Evolutionary conservation across 2,329 filamentous ascomycete species (phyloP), one percentile per base, ranked within the genome.

Genomic region (Neocucurbitaria cava): DNA sequence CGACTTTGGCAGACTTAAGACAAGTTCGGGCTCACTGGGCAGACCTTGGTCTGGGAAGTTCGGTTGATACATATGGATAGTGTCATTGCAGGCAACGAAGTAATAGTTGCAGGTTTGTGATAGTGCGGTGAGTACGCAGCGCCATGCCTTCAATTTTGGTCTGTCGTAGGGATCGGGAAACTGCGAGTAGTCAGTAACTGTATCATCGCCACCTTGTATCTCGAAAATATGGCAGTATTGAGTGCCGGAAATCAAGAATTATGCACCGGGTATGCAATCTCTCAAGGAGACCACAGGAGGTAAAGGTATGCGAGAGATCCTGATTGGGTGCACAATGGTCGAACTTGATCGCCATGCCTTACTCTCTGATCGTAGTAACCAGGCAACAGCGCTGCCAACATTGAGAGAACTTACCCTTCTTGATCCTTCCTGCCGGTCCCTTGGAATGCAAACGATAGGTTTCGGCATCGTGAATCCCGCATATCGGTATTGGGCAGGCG

Each of bases 81-180:
- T 56, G 45, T 72, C 64, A 18, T 61, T 67, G 51, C 74, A 76
- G 11, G 78, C 80, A n/a, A 82, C 69, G 49, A 82, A 81, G 62
- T 78, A 82, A n/a, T 82, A 70, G 51, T 83, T 82, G 64, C 77
- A 72, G 2, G 62, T 58, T 45, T 78, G 75, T 15, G 80, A 82
- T 11, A 82, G 68, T 5, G 71, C 79, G 15, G 79, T 82, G 61
- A 79, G 65, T 46, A 80, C 78, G 59, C 77, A 78, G 43, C 78
- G 69, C 77, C 77, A 79, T 44, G 52, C 50, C 21, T 71, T 71
- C 18, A 77, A 52, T 15, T 41, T 18, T 21, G 69, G 69, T 28
- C 40, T 47, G 9, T 56, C 41, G 39, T 28, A 30, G 10, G 35
- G 42, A 28, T 56, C 33, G n/a, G 50, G 52, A 21, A 64, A 66